Conservation (phyloP, 352 stramenopile species). For the Phytophthora cactorum region DNA sequence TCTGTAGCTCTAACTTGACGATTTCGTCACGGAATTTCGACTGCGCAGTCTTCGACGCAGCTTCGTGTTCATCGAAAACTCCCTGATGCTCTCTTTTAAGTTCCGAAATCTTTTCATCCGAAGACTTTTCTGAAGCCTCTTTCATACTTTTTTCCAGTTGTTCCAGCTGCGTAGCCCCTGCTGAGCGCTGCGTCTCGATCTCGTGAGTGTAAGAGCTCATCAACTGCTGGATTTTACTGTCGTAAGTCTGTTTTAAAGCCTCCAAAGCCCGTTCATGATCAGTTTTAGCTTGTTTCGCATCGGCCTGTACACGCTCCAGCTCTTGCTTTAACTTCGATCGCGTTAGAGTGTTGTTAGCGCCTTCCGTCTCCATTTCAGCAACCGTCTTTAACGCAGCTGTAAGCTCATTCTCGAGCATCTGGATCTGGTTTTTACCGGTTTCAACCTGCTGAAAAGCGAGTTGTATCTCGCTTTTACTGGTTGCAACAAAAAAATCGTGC, state of each 20-base stretch:
- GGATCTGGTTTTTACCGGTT: conserved; percentile 35
- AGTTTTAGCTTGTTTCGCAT: conserved; percentile 24
- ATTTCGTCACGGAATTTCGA: conserved; percentile 22
- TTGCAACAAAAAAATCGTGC: conserved; percentile 45
- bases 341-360: conserved; percentile 11
- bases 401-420: conserved; percentile 44
- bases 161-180: conserved; percentile 23
- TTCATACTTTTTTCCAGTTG: conserved; percentile 18
- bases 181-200: conserved; percentile 22
- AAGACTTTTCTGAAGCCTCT: conserved; percentile 22
- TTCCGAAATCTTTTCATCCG: conserved; percentile 36
- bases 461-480: conserved; percentile 38
- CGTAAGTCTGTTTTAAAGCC: conserved; percentile 29
- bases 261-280: conserved; percentile 19
- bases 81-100: conserved; percentile 30
- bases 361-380: conserved; percentile 24
- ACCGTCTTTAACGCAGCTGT: conserved; percentile 33
- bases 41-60: conserved; percentile 22
- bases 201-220: conserved; percentile 25
- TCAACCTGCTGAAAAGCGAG: conserved; percentile 34
- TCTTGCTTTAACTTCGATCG: conserved; percentile 33
- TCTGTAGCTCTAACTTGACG: conserved; percentile 17
- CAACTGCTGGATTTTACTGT: conserved; percentile 27
- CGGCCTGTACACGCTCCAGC: conserved; percentile 29
- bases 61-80: conserved; percentile 26